Conservation (phyloP, 2,329 filamentous ascomycete genomes). For the Beauveria medogensis region DNA sequence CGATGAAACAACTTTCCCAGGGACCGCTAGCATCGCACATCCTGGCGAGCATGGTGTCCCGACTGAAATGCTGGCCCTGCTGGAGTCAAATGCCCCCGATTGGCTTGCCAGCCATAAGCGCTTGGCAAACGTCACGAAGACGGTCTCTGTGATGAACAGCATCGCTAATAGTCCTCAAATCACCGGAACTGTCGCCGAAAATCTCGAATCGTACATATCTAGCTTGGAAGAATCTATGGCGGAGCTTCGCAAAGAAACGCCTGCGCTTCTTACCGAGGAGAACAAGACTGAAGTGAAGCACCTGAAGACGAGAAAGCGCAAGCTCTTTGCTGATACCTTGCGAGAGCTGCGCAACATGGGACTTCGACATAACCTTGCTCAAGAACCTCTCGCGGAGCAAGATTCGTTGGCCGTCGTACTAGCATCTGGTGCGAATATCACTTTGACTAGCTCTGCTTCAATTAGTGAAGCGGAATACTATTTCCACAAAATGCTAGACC, state of each 20-base stretch:
- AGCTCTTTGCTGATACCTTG: conserved; percentile 81
- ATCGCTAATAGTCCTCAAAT: conserved; percentile 46
- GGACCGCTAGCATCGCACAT: conserved; percentile 10
- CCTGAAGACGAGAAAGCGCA: conserved; percentile 82
- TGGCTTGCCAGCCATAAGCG: conserved; percentile 48
- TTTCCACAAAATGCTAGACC: conserved; percentile 71
- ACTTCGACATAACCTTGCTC: conserved; percentile 72
- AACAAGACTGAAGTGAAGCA: conserved; percentile 80
- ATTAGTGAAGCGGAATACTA: conserved; percentile 52
- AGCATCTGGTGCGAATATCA: conserved; percentile 42
- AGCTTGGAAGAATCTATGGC: conserved; percentile 60
- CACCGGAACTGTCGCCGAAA: conserved; percentile 46
- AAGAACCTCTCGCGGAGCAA: conserved; percentile 65
- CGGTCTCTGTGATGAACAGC: conserved; percentile 65
- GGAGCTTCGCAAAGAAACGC: conserved; percentile 77
- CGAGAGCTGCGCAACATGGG: conserved; percentile 83
- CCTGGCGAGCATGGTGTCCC: neutral
- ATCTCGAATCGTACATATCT: conserved; percentile 60
- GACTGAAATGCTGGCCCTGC: neutral
- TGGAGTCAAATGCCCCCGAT: conserved; percentile 21
- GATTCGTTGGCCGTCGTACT: conserved; percentile 62
- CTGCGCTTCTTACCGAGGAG: conserved; percentile 71
- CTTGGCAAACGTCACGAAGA: conserved; percentile 61
- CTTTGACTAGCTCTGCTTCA: conserved; percentile 17
- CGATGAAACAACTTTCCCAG: conserved; percentile 31